A percentile compares a stretch with the other conserved stretches of the same genome.
phyloP scores from a whole-genome alignment of 2,329 filamentous ascomycete species.

The Ceratocystis diversiconidia region DNA sequence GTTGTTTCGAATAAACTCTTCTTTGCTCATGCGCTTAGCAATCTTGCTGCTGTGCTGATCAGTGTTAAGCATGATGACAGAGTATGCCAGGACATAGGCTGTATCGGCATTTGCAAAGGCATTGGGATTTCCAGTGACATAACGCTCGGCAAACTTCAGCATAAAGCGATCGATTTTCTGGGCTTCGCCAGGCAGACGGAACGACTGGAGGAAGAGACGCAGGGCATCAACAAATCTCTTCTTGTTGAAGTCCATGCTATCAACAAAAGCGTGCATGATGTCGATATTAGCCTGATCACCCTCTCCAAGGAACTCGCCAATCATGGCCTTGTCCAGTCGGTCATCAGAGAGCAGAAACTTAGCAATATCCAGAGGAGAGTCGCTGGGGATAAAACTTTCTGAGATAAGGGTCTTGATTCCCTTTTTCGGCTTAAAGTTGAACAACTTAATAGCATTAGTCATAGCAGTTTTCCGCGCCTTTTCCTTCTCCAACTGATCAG shows the following conservation, averaged over 20 bases:
- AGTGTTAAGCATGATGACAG: constrained; percentile 91
- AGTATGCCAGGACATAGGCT: constrained; percentile 89
- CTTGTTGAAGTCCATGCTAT: constrained; percentile 84
- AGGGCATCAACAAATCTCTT: constrained; percentile 86
- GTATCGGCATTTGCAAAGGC: constrained; percentile 97
- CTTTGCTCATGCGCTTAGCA: constrained; percentile 73
- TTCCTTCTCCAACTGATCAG: constrained; percentile 82
- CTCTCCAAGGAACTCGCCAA: constrained; percentile 90
- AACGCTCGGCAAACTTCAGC: constrained; percentile 96
- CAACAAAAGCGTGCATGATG: constrained; percentile 97
- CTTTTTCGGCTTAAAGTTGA: constrained; percentile 96
- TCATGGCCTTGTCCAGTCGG: constrained; percentile 73
- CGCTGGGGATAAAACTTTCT: constrained; percentile 74
- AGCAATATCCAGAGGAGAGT: constrained; percentile 69
- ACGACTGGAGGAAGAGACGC: constrained; percentile 82
- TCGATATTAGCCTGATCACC: constrained; percentile 87
- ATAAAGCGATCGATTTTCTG: constrained; percentile 99
- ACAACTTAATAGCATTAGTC: constrained; percentile 74
- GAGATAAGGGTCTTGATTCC: constrained; percentile 73
- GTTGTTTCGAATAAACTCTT: constrained; percentile 99
- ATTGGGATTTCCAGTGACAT: constrained; percentile 87
- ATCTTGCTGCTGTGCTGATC: constrained; percentile 88
- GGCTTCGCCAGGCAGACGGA: constrained; percentile 85
- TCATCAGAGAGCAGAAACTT: constrained; percentile 70
- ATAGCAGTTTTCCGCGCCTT: constrained; percentile 89